phyloP scores from a whole-genome alignment of 2,329 filamentous ascomycete genomes.

The Juglanconis oblonga region DNA sequence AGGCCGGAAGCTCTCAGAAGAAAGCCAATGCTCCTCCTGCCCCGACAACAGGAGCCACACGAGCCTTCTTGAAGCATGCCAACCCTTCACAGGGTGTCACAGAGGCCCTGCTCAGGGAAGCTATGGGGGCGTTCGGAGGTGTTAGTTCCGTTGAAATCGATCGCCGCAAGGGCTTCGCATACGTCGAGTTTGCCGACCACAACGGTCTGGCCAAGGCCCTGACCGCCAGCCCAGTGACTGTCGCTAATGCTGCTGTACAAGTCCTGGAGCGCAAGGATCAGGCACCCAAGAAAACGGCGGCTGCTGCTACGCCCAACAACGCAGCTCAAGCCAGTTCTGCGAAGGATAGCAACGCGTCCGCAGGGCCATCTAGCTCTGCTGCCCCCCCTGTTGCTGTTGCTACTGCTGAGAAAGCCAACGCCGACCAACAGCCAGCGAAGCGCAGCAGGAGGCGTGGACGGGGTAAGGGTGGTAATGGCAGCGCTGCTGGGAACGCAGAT shows the following conservation, averaged over 20 bases:
- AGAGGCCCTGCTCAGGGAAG: slow-evolving; percentile 71
- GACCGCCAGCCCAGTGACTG: slow-evolving; percentile 73
- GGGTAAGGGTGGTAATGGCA: slow-evolving; percentile 15
- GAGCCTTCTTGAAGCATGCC: slow-evolving; percentile 76
- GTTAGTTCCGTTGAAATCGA: slow-evolving; percentile 86
- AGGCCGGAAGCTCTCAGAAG: slow-evolving; percentile 24
- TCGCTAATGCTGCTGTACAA: slow-evolving; percentile 83
- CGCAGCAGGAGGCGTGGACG: slow-evolving; percentile 18
- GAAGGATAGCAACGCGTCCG: background rate
- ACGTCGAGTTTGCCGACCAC: slow-evolving; percentile 80
- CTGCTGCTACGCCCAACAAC: background rate
- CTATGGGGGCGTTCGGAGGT: slow-evolving; percentile 70
- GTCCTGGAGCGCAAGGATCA: slow-evolving; percentile 78
- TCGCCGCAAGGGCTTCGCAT: slow-evolving; percentile 90
- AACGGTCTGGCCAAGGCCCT: slow-evolving; percentile 75
- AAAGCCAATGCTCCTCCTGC: slow-evolving; percentile 27
- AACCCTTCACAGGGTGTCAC: slow-evolving; percentile 92
- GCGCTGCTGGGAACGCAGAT: slow-evolving; percentile 2
- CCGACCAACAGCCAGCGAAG: slow-evolving; percentile 17
- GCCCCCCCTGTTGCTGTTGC: background rate
- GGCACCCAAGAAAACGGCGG: slow-evolving; percentile 27
- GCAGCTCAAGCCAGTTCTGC: background rate
- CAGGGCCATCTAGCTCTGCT: background rate
- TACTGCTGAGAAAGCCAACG: slow-evolving; percentile 10
- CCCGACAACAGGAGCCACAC: slow-evolving; percentile 49